A percentile compares a stretch with the other conserved stretches of the same genome.
Evolutionary conservation across 2,329 filamentous ascomycete species (phyloP).

Genomic region (Epichloe typhina): DNA sequence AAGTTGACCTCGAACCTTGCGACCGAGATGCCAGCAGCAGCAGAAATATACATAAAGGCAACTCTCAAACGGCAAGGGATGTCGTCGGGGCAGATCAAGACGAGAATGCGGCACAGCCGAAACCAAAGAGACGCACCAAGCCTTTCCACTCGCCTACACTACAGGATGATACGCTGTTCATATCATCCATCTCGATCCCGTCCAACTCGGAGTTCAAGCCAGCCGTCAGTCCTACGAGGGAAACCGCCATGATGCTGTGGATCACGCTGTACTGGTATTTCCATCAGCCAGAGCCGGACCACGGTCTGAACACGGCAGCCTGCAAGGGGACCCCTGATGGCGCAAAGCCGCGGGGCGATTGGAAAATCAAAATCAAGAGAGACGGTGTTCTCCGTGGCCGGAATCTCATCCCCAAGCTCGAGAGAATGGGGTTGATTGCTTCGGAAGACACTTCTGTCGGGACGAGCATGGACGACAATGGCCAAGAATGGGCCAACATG

Average conservation of each 20-base stretch:
- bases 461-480: slow-evolving; percentile 43
- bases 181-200: slow-evolving; percentile 81
- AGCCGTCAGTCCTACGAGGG: slow-evolving; percentile 65
- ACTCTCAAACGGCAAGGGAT: not conserved
- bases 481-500: slow-evolving; percentile 62
- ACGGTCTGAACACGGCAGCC: slow-evolving; percentile 46
- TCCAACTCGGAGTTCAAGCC: slow-evolving; percentile 69
- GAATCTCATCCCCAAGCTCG: slow-evolving; percentile 77
- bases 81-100: slow-evolving; percentile 6
- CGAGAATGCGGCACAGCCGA: slow-evolving; percentile 15
- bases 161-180: slow-evolving; percentile 70
- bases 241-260: slow-evolving; percentile 96
- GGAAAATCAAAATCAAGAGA: slow-evolving; percentile 70
- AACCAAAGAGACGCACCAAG: slow-evolving; percentile 12
- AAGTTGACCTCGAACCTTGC: slow-evolving; percentile 5
- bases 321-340: slow-evolving; percentile 51
- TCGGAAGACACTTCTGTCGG: slow-evolving; percentile 66
- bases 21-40: not conserved
- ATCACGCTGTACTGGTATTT: slow-evolving; percentile 96
- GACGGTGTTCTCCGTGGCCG: slow-evolving; percentile 80
- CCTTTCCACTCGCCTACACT: slow-evolving; percentile 60
- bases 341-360: slow-evolving; percentile 71
- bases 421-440: slow-evolving; percentile 79
- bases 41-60: not conserved
- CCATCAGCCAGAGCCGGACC: slow-evolving; percentile 64